A percentile compares a stretch with the other conserved stretches of the same genome.
Evolutionary conservation across 306 rosid species (phyloP).

Genomic region (Pueraria montana): DNA sequence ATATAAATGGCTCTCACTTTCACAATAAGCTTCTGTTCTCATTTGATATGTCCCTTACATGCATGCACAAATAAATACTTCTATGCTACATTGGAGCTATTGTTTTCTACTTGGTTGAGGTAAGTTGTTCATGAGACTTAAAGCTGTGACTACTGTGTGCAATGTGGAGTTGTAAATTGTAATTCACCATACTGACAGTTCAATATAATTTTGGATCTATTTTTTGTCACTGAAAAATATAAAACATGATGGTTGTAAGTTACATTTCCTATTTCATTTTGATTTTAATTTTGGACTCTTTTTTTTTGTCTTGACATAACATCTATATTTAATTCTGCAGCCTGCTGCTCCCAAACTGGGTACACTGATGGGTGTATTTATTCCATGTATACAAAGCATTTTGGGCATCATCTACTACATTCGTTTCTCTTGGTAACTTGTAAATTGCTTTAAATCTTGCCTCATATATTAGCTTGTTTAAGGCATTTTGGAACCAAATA

Average conservation of each 20-base stretch:
- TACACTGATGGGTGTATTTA: conserved; percentile 98
- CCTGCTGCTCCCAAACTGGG: conserved; percentile 72
- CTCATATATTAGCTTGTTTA: conserved; percentile 19
- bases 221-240: not conserved
- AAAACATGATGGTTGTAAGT: not conserved
- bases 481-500: not conserved
- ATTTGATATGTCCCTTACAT: conserved; percentile 3
- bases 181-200: conserved; percentile 31
- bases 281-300: conserved; percentile 33
- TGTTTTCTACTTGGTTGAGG: conserved; percentile 14
- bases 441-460: conserved; percentile 42
- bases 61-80: not conserved
- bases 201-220: conserved; percentile 29
- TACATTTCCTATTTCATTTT: conserved; percentile 23
- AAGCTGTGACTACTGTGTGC: not conserved
- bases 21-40: conserved; percentile 5
- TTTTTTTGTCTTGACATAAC: conserved; percentile 31
- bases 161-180: not conserved
- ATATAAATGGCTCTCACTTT: conserved; percentile 28
- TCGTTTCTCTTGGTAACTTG: conserved; percentile 94
- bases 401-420: conserved; percentile 98
- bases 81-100: conserved; percentile 2
- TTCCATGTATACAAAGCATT: conserved; percentile 96
- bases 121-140: conserved; percentile 11
- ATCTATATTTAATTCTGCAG: conserved; percentile 66